A percentile compares a stretch with the other conserved stretches of the same genome.
Conservation (phyloP, 2,329 filamentous ascomycete species). For the Pseudogymnoascus sp. region DNA sequence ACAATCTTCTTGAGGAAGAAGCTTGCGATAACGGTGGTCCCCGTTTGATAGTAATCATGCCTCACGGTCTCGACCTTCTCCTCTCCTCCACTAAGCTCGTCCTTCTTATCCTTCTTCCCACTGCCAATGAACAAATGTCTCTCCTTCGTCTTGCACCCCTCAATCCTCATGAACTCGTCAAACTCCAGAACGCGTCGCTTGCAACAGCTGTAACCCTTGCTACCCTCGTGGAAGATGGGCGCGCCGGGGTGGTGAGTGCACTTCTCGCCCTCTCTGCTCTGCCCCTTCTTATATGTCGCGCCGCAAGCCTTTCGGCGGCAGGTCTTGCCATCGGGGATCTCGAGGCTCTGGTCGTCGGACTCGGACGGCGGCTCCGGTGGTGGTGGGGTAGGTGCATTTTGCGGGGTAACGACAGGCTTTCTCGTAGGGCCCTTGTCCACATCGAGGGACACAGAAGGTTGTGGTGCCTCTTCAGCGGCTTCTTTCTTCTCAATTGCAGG, state of each 20-base stretch:
- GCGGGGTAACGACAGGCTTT: slow-evolving; percentile 36
- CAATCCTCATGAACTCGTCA: slow-evolving; percentile 94
- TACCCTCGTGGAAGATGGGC: slow-evolving; percentile 94
- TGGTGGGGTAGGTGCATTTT: slow-evolving; percentile 30
- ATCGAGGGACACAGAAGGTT: slow-evolving; percentile 13
- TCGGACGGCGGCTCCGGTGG: slow-evolving; percentile 66
- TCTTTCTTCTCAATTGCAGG: slow-evolving; percentile 52
- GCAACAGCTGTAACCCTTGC: slow-evolving; percentile 96
- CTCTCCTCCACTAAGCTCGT: slow-evolving; percentile 41
- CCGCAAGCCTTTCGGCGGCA: slow-evolving; percentile 76
- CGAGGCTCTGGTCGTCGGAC: slow-evolving; percentile 69
- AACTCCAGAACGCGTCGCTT: slow-evolving; percentile 93
- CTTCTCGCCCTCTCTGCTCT: slow-evolving; percentile 57
- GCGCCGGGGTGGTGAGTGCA: slow-evolving; percentile 85
- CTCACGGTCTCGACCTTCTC: slow-evolving; percentile 71
- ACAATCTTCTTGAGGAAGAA: slow-evolving; percentile 97
- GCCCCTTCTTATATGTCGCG: slow-evolving; percentile 51
- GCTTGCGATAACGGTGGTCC: slow-evolving; percentile 73
- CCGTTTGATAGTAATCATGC: slow-evolving; percentile 92
- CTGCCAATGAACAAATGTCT: slow-evolving; percentile 79
- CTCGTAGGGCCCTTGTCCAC: slow-evolving; percentile 41
- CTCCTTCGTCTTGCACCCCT: slow-evolving; percentile 75
- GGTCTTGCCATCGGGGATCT: slow-evolving; percentile 62
- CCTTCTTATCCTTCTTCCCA: slow-evolving; percentile 45
- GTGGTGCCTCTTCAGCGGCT: slow-evolving; percentile 32